Evolutionary conservation across 2,329 filamentous ascomycete genomes (phyloP).

Genomic region (Alternaria hordeiaustralica): DNA sequence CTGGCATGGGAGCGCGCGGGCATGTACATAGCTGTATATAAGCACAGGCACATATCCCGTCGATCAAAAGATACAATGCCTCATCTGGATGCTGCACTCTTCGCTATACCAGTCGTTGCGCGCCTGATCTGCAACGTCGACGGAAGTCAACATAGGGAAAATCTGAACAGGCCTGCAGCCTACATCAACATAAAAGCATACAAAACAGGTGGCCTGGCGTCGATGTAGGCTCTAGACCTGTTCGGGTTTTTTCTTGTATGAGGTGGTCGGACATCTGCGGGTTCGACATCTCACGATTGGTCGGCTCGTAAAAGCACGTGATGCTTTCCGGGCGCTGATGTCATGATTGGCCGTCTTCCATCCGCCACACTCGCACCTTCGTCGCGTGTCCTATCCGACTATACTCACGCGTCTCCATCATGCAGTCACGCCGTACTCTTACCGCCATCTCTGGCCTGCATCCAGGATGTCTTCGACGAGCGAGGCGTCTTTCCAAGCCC

Average conservation of each 20-base stretch:
- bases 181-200: too few relatives aligned
- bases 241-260: constrained; percentile 7
- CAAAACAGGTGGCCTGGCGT: too few relatives aligned
- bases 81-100: not conserved
- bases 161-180: too few relatives aligned
- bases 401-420: not conserved
- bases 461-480: constrained; percentile 4
- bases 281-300: constrained; percentile 5
- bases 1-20: not conserved
- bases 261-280: not conserved
- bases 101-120: not conserved
- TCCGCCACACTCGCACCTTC: not conserved
- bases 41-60: not conserved
- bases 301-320: constrained; percentile 19
- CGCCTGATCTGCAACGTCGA: not conserved
- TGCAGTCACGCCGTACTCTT: not conserved
- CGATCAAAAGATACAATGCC: not conserved
- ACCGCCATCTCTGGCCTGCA: not conserved
- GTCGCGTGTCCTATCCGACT: not conserved
- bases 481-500: not conserved
- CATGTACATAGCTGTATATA: not conserved
- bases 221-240: too few relatives aligned
- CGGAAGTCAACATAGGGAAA: too few relatives aligned
- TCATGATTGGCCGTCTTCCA: not conserved
- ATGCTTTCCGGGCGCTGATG: not conserved